Evolutionary conservation across 2,329 filamentous ascomycete species (phyloP), one percentile per base, ranked within the genome.

Genomic region (Sclerotinia spermophila): DNA sequence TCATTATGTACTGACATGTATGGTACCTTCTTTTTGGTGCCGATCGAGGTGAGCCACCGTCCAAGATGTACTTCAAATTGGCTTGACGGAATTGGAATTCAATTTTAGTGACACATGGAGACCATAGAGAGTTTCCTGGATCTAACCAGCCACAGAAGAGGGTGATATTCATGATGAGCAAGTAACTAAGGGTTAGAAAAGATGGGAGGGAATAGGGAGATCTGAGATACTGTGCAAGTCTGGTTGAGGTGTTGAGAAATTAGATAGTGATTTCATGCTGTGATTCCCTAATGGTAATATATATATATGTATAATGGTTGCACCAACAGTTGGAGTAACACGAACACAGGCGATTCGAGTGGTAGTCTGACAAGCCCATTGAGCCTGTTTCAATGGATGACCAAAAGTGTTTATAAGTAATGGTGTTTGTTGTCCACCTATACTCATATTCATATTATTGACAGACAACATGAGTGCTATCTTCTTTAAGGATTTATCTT

Each of bases 71-170:
- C 0, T 78, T 53, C 3, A 88, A 65, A 1, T 79, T 77, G 2
- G 82, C 82, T 73, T 89, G 83, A 21, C 88, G 87, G 8, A 90
- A 81, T 21, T 87, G 86, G 27, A 86, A 82, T 76, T 91, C 89
- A 67, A 90, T 81, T 77, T 90, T 90, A 59, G 80, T 85, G 67
- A 88, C 86, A 74, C 88, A 90, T 15, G 88, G 87, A 0, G 87
- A 89, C 75, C 73, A 71, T 66, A 84, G 82, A 74, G 88, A 83
- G 27, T 75, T 74, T 7, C 79, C 80, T 1, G 77, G 71, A 3
- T 79, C 76, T 44, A 80, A 79, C 71, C 81, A 85, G 61, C 86
- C 87, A 55, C 87, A 85, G 77, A 82, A 87, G 64, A 89, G 72
- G 10, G 80, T 85, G 56, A 83, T 71, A 7, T 67, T 62, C 42